A percentile compares a stretch with the other conserved stretches of the same genome.
These are phyloP conservation scores for Tritrichomonas foetus DNA, from an alignment of 208 protist species.

Conservation along the genomic window DNA sequence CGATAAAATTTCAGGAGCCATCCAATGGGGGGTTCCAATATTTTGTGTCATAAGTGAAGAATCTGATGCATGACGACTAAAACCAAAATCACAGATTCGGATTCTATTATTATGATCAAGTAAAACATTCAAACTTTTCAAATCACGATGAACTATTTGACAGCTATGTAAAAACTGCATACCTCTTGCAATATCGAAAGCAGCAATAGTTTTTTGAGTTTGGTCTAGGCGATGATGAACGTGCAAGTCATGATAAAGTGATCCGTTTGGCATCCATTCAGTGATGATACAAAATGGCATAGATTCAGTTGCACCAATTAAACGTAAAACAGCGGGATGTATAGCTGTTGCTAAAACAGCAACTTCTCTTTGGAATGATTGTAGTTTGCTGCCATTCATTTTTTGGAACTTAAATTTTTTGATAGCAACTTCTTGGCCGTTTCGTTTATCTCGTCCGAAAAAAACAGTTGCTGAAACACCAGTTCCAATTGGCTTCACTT, in stretches of 20 bases:
- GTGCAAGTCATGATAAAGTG: background rate
- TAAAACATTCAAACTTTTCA: background rate
- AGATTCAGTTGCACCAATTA: background rate
- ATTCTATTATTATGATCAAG: background rate
- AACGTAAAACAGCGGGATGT: background rate
- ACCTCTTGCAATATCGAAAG: background rate
- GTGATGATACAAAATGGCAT: background rate
- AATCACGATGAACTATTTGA: slow-evolving; percentile 18
- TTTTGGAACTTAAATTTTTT: slow-evolving; percentile 14
- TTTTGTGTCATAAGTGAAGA: background rate
- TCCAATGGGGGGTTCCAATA: background rate
- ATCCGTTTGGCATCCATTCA: slow-evolving; percentile 19
- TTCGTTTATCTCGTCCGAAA: background rate
- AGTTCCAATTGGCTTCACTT: background rate
- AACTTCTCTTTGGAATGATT: slow-evolving; percentile 26
- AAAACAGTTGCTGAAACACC: background rate
- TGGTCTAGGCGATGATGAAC: background rate
- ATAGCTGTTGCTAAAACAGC: background rate
- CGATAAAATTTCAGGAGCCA: slow-evolving; percentile 18
- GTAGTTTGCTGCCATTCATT: background rate
- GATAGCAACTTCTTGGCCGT: background rate
- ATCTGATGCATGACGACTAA: background rate
- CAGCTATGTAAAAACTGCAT: background rate
- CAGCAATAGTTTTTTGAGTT: background rate
- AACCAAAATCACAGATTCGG: slow-evolving; percentile 21